Evolutionary conservation across 1,284 basidiomycete genomes (phyloP).

Genomic region (Sanghuangporus sanghuang): DNA sequence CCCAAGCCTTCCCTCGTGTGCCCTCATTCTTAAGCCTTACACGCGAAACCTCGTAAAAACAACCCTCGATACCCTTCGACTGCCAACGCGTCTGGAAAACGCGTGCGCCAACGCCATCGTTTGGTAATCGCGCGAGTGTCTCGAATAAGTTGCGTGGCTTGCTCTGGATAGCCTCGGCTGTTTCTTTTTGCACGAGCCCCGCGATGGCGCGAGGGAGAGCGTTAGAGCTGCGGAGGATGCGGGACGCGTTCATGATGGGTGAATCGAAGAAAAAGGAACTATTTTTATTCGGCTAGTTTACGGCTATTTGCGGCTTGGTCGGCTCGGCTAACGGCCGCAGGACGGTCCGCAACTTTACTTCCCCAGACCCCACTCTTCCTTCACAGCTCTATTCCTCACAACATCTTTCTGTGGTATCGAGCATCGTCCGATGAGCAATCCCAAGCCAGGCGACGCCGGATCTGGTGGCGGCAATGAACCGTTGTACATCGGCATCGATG

Average conservation of each 20-base stretch:
- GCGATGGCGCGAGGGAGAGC: constrained; percentile 11
- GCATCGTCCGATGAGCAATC: neutral
- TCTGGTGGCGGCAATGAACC: neutral
- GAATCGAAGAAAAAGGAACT: neutral
- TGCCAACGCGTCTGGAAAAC: constrained; percentile 73
- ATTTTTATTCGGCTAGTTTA: too few species aligned
- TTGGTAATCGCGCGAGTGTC: constrained; percentile 62
- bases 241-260: constrained; percentile 1
- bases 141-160: constrained; percentile 60
- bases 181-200: constrained; percentile 6
- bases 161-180: constrained; percentile 32
- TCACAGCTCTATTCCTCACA: neutral
- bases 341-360: neutral
- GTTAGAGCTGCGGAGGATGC: neutral
- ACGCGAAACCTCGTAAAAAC: constrained; percentile 69
- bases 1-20: constrained; percentile 75
- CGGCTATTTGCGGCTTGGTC: neutral
- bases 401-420: too few species aligned
- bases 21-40: constrained; percentile 65
- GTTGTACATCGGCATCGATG: constrained; percentile 64
- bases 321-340: neutral
- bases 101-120: constrained; percentile 58
- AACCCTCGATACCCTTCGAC: constrained; percentile 57
- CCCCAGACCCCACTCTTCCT: neutral
- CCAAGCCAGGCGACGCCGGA: neutral